Percentiles rank a stretch among this genome's conserved stretches.
phyloP scores from a whole-genome alignment of 352 stramenopile species.

The Phytophthora europaea region DNA sequence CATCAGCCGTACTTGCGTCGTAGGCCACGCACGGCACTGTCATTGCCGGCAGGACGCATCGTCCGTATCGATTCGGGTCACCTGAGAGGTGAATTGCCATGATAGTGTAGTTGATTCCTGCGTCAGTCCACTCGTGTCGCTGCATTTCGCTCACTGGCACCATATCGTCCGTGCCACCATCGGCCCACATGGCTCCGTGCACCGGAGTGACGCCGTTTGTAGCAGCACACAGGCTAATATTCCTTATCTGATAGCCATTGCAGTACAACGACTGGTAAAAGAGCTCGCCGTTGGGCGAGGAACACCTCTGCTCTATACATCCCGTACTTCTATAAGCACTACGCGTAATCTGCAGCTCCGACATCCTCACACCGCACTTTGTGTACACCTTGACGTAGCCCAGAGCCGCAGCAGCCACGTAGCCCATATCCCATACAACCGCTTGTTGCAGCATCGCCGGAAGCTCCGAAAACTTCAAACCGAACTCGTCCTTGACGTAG shows the following conservation, averaged over 20 bases:
- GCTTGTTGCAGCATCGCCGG: slow-evolving; percentile 57
- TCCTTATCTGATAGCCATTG: slow-evolving; percentile 41
- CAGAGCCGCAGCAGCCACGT: slow-evolving; percentile 39
- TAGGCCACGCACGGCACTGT: slow-evolving; percentile 52
- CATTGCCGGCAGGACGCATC: slow-evolving; percentile 55
- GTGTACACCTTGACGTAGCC: slow-evolving; percentile 50
- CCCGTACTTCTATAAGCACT: slow-evolving; percentile 32
- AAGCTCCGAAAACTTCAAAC: slow-evolving; percentile 36
- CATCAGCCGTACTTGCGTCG: slow-evolving; percentile 11
- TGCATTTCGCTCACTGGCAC: slow-evolving; percentile 46
- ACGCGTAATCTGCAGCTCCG: slow-evolving; percentile 46
- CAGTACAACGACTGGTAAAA: slow-evolving; percentile 54
- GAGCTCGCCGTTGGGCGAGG: slow-evolving; percentile 39
- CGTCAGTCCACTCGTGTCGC: slow-evolving; percentile 48
- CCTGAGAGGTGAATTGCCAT: slow-evolving; percentile 52
- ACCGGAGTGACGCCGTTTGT: slow-evolving; percentile 40
- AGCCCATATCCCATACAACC: slow-evolving; percentile 57
- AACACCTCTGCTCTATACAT: slow-evolving; percentile 47
- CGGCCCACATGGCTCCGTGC: slow-evolving; percentile 57
- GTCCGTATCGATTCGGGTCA: slow-evolving; percentile 54
- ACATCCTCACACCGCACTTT: slow-evolving; percentile 53
- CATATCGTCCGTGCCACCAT: slow-evolving; percentile 47
- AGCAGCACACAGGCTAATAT: slow-evolving; percentile 44
- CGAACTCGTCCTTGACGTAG: slow-evolving; percentile 34
- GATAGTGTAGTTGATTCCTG: slow-evolving; percentile 31